Evolutionary conservation across 2,329 filamentous ascomycete species (phyloP).

Genomic region (Orbilia blumenaviensis): DNA sequence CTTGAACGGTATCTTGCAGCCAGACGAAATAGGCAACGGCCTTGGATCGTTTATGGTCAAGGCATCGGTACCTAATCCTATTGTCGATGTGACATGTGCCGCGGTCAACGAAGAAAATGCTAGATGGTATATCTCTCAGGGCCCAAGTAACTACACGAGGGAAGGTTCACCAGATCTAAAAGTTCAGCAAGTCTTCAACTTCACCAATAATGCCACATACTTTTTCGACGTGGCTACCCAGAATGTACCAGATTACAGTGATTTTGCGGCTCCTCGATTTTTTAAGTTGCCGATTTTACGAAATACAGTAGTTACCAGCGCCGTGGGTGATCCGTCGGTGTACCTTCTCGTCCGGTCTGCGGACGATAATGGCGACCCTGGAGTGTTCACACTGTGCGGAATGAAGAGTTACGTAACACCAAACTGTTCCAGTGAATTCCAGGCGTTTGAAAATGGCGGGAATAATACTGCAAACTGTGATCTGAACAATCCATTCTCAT

Average conservation of each 20-base stretch:
- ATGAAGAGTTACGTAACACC: conserved; percentile 72
- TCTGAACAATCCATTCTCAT: conserved; percentile 51
- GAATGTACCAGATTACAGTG: background rate
- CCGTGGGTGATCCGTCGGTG: background rate
- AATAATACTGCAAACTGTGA: conserved; percentile 42
- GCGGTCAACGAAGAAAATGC: conserved; percentile 71
- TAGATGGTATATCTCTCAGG: conserved; percentile 39
- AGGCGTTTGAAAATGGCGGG: conserved; percentile 41
- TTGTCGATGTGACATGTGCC: conserved; percentile 76
- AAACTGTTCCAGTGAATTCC: conserved; percentile 66
- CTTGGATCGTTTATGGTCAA: conserved; percentile 74
- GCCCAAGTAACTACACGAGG: background rate
- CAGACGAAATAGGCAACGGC: conserved; percentile 68
- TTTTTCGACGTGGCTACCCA: conserved; percentile 48
- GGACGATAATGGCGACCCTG: background rate
- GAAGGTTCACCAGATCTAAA: conserved; percentile 10
- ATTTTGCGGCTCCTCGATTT: conserved; percentile 32
- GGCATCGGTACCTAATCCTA: conserved; percentile 75
- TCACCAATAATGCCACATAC: conserved; percentile 62
- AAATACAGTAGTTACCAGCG: conserved; percentile 12
- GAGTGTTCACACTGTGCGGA: conserved; percentile 69
- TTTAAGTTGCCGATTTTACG: background rate
- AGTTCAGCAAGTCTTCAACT: conserved; percentile 32
- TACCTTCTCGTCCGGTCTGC: conserved; percentile 19
- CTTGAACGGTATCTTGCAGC: conserved; percentile 75